A percentile compares a stretch with the other conserved stretches of the same genome.
phyloP scores from a whole-genome alignment of 495 filamentous ascomycete species.

The Aspergillus biplanus region DNA sequence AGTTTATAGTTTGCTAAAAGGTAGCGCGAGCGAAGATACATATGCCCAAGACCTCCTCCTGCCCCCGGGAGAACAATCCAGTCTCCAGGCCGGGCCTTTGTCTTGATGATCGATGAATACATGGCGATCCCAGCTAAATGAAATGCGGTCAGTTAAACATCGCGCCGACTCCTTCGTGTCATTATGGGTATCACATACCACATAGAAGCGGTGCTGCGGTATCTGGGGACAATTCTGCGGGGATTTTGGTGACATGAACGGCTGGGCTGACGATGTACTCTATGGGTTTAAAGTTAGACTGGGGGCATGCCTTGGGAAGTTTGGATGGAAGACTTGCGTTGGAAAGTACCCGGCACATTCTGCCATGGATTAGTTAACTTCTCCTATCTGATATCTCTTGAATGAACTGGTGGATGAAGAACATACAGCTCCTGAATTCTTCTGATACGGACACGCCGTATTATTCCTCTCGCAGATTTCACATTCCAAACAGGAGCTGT shows the following conservation, averaged over 20 bases:
- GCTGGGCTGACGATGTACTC: slow-evolving; percentile 48
- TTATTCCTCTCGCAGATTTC: slow-evolving; percentile 52
- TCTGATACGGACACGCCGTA: slow-evolving; percentile 48
- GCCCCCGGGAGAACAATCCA: slow-evolving; percentile 48
- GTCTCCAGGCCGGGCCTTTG: slow-evolving; percentile 43
- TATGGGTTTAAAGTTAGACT: slow-evolving; percentile 9
- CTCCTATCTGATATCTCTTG: neutral
- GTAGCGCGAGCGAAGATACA: slow-evolving; percentile 29
- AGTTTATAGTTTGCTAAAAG: neutral
- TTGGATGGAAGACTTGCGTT: slow-evolving; percentile 33
- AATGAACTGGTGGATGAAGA: neutral
- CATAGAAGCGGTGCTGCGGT: slow-evolving; percentile 45
- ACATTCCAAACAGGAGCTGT: slow-evolving; percentile 47
- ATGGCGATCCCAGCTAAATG: slow-evolving; percentile 45
- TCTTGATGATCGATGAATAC: slow-evolving; percentile 53
- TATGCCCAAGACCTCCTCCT: slow-evolving; percentile 49
- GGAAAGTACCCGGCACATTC: slow-evolving; percentile 52
- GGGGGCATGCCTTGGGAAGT: neutral
- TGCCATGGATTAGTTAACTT: slow-evolving; percentile 15
- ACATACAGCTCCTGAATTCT: slow-evolving; percentile 49
- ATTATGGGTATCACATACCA: slow-evolving; percentile 28
- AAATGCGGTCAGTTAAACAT: slow-evolving; percentile 1
- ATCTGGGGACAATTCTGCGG: slow-evolving; percentile 36
- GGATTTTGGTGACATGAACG: slow-evolving; percentile 45
- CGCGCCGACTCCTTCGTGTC: neutral